Base-by-base conservation (phyloP, 306 rosid species). In the Prunus mongolica region DNA sequence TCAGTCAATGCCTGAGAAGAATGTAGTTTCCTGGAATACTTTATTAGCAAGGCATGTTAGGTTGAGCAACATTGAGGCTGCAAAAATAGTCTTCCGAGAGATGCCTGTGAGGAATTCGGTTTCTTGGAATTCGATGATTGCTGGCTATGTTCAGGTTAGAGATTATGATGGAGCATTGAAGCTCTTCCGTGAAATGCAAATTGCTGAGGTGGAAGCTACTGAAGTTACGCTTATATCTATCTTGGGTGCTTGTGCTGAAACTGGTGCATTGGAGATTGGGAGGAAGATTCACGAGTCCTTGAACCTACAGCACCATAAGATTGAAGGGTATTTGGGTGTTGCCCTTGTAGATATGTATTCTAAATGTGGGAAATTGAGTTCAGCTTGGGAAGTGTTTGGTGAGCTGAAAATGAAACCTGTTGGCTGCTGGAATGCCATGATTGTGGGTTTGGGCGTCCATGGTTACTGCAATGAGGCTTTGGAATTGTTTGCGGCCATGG, bases 361-460 rank as follows among this genome's bases (percentile, higher is more conserved):
- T n/a, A 91, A 91, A 84, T 87, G 90, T 73, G 96, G 93, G 71
- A 79, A 87, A 41, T 64, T 91, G 83, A 86, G 56, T 75, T 73
- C 82, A 56, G 96, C 93, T 65, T 72, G 86, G 88, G 86, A 86
- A 70, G 82, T 86, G 69, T 89, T 91, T 65, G 74, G 71, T 67
- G 87, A 83, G 73, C 73, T 86, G 86, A 83, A 74, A 78, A 84
- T 89, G 80, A 91, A 78, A 76, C 86, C 88, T 2, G 65, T 74
- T 14, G 87, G 96, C 71, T 87, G 89, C 77, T 91, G 93, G 93
- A 89, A 89, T 77, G 90, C 89, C 8, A 91, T 89, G 93, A 81
- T 91, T 18, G 80, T 87, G 72, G 96, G 96, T 45, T 80, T 89
- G 72, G 93, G 93, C 24, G 88, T 86, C 74, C 91, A 89, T 78